phyloP scores from a whole-genome alignment of 768 basidiomycete genomes.

The Botryobasidium botryosum region DNA sequence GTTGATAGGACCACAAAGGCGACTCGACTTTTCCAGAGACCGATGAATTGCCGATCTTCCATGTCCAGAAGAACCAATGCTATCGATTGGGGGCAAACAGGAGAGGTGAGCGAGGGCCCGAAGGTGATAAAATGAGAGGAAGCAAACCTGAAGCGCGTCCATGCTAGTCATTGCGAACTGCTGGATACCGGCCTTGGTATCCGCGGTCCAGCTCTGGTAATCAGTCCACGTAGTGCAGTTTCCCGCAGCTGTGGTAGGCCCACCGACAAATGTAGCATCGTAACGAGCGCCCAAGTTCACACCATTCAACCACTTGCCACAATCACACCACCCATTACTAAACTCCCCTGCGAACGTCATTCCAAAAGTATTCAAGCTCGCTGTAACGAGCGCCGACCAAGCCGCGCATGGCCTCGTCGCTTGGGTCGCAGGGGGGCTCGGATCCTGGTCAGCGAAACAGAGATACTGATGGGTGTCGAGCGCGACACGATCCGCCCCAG shows the following conservation, averaged over 20 bases:
- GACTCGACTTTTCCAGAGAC: constrained; percentile 26
- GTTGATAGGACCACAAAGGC: constrained; percentile 55
- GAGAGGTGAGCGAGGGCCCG: too few relatives aligned
- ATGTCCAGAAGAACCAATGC: constrained; percentile 66
- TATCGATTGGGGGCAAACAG: too few relatives aligned
- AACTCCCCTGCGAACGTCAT: constrained; percentile 60
- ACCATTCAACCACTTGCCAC: constrained; percentile 33
- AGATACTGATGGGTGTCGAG: constrained; percentile 58
- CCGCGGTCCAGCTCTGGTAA: constrained; percentile 34
- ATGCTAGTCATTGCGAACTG: constrained; percentile 38
- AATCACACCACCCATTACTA: constrained; percentile 21
- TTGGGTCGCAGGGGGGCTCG: constrained; percentile 20
- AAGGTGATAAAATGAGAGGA: too few relatives aligned
- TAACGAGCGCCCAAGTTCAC: constrained; percentile 27
- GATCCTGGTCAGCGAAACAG: constrained; percentile 31
- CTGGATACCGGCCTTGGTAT: constrained; percentile 34
- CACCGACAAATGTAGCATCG: constrained; percentile 23
- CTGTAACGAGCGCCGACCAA: too few relatives aligned
- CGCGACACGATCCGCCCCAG: constrained; percentile 42
- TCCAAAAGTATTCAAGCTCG: constrained; percentile 43
- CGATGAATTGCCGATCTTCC: constrained; percentile 55
- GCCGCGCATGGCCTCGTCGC: constrained; percentile 17
- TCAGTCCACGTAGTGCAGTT: constrained; percentile 30
- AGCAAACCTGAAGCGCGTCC: constrained; percentile 48
- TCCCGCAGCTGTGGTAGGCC: constrained; percentile 16